Percentiles rank a stretch among this genome's conserved stretches.
Evolutionary conservation across 768 basidiomycete species (phyloP).

Genomic region (Tricholoma sp.): DNA sequence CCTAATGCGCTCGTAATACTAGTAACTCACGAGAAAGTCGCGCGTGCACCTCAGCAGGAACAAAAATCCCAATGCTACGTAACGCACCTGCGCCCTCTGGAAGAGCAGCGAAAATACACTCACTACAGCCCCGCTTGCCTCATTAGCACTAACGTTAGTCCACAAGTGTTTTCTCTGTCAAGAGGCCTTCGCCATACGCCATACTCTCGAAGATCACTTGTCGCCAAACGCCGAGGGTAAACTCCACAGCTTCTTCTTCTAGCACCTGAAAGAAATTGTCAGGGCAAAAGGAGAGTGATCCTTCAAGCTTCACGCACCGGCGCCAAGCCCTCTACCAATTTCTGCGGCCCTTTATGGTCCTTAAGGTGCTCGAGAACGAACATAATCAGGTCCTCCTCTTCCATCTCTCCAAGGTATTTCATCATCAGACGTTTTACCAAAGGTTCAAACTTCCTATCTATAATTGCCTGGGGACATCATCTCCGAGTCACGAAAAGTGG

Average conservation of each 20-base stretch:
- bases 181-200: conserved; percentile 85
- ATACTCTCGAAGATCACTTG: conserved; percentile 94
- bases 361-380: conserved; percentile 91
- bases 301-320: conserved; percentile 54
- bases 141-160: conserved; percentile 39
- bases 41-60: conserved; percentile 40
- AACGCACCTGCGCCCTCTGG: conserved; percentile 56
- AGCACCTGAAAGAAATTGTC: conserved; percentile 55
- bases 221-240: conserved; percentile 80
- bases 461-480: conserved; percentile 49
- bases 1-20: conserved; percentile 21
- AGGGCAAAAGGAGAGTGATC: neutral
- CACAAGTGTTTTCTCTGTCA: conserved; percentile 81
- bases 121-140: conserved; percentile 14
- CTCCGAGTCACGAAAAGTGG: neutral
- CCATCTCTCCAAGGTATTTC: conserved; percentile 86
- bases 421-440: conserved; percentile 78
- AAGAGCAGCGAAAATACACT: conserved; percentile 24
- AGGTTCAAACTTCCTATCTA: conserved; percentile 83
- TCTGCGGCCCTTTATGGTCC: conserved; percentile 81
- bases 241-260: conserved; percentile 84
- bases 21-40: conserved; percentile 18
- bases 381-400: conserved; percentile 92
- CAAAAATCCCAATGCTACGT: conserved; percentile 41
- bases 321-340: conserved; percentile 85